Percentiles rank a stretch among this genome's conserved stretches.
phyloP scores from a whole-genome alignment of 768 basidiomycete species.

The Naganishia randhawae region DNA sequence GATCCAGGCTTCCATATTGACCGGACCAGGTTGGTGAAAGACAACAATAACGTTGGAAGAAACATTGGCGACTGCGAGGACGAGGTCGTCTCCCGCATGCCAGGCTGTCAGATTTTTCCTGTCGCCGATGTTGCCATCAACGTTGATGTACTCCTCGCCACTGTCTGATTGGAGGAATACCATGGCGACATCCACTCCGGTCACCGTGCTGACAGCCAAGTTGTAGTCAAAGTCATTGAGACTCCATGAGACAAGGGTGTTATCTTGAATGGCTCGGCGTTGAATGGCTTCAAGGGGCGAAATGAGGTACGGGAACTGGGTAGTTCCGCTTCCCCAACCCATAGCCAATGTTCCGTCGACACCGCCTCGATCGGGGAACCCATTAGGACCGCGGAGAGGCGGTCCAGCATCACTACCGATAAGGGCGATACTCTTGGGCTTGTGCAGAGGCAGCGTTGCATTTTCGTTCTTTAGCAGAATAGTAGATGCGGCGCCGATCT shows the following conservation, averaged over 20 bases:
- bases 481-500: slow-evolving; percentile 69
- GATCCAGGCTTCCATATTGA: slow-evolving; percentile 61
- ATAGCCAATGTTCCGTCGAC: slow-evolving; percentile 65
- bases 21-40: slow-evolving; percentile 66
- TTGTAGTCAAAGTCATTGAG: slow-evolving; percentile 66
- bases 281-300: slow-evolving; percentile 81
- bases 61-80: slow-evolving; percentile 59
- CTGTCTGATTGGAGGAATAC: slow-evolving; percentile 81
- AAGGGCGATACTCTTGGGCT: slow-evolving; percentile 57
- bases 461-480: slow-evolving; percentile 72
- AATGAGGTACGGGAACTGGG: slow-evolving; percentile 65
- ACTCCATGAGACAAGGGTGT: slow-evolving; percentile 64
- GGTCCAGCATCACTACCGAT: slow-evolving; percentile 64
- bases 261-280: slow-evolving; percentile 63
- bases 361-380: slow-evolving; percentile 62
- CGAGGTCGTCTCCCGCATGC: slow-evolving; percentile 67
- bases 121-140: slow-evolving; percentile 75
- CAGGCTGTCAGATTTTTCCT: slow-evolving; percentile 68
- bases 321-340: slow-evolving; percentile 89
- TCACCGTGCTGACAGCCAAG: slow-evolving; percentile 52
- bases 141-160: slow-evolving; percentile 76
- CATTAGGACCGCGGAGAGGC: slow-evolving; percentile 65
- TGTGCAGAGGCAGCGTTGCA: slow-evolving; percentile 58
- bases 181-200: slow-evolving; percentile 62
- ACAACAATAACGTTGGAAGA: slow-evolving; percentile 60